Percentiles rank a stretch among this genome's conserved stretches.
phyloP scores from a whole-genome alignment of 2,329 filamentous ascomycete species.

The Neopestalotiopsis sp. region DNA sequence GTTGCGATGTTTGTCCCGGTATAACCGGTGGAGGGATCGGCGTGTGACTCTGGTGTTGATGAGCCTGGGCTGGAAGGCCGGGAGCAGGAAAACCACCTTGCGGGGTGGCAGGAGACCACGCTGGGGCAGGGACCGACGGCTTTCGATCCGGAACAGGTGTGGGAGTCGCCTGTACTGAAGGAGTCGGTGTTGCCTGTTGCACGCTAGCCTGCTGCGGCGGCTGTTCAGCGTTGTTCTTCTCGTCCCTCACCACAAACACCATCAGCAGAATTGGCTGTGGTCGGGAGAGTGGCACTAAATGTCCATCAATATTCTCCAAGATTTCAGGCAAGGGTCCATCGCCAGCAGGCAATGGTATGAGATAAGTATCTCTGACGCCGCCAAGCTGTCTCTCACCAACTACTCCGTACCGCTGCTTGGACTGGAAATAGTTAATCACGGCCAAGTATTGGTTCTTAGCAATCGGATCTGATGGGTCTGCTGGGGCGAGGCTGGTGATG shows the following conservation, averaged over 20 bases:
- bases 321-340: slow-evolving; percentile 79
- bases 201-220: slow-evolving; percentile 22
- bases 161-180: slow-evolving; percentile 20
- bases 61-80: slow-evolving; percentile 24
- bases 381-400: slow-evolving; percentile 75
- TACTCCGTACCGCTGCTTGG: slow-evolving; percentile 85
- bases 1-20: slow-evolving; percentile 33
- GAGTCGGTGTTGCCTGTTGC: slow-evolving; percentile 32
- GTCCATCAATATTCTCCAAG: slow-evolving; percentile 85
- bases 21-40: slow-evolving; percentile 38
- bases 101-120: slow-evolving; percentile 59
- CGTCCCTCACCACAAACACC: slow-evolving; percentile 81
- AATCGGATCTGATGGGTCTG: slow-evolving; percentile 59
- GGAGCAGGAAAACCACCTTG: slow-evolving; percentile 38
- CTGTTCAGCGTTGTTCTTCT: slow-evolving; percentile 42
- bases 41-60: slow-evolving; percentile 35
- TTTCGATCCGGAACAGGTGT: slow-evolving; percentile 44
- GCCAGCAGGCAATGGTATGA: slow-evolving; percentile 82
- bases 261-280: slow-evolving; percentile 80
- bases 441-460: slow-evolving; percentile 70
- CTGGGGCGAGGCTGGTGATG: slow-evolving; percentile 72
- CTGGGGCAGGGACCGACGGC: slow-evolving; percentile 54
- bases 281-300: slow-evolving; percentile 73
- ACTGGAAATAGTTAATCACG: slow-evolving; percentile 86
- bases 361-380: slow-evolving; percentile 87